Percentiles rank a stretch among this genome's conserved stretches.
These are phyloP conservation scores for Pulveroboletus sp. DNA, from an alignment of 768 basidiomycete genomes.

Conservation along the genomic window DNA sequence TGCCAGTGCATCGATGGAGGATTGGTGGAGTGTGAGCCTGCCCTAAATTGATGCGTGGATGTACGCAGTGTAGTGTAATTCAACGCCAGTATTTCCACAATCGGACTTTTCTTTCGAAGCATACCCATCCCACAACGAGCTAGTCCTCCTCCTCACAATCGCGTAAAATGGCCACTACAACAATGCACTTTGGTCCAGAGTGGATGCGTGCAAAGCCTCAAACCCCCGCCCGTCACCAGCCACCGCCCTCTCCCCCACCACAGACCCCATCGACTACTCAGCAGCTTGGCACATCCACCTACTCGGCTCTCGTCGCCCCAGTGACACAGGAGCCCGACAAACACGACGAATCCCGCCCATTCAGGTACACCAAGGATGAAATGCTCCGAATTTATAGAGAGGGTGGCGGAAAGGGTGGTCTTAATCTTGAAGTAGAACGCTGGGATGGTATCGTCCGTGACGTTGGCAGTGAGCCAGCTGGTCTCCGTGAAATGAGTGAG, in stretches of 20 bases:
- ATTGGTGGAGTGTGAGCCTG: conserved; percentile 40
- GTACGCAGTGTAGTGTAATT: conserved; percentile 14
- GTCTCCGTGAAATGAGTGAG: conserved; percentile 75
- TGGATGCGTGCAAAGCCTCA: conserved; percentile 86
- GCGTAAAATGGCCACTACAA: conserved; percentile 49
- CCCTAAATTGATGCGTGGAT: conserved; percentile 25
- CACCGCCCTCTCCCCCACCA: conserved; percentile 58
- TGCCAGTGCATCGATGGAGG: conserved; percentile 71
- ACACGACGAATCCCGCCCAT: conserved; percentile 68
- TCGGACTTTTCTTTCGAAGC: conserved; percentile 18
- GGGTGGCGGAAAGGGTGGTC: conserved; percentile 63
- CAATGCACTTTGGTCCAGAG: conserved; percentile 89
- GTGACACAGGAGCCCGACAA: conserved; percentile 49
- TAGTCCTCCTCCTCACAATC: conserved; percentile 4
- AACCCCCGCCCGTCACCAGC: conserved; percentile 46
- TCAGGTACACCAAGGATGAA: conserved; percentile 83
- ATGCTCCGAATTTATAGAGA: conserved; percentile 81
- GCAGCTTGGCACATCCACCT: conserved; percentile 63
- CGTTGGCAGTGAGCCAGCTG: conserved; percentile 63
- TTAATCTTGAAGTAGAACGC: conserved; percentile 82
- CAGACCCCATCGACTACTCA: conserved; percentile 28
- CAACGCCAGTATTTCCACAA: conserved; percentile 24
- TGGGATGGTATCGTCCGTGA: conserved; percentile 89
- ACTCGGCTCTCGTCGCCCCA: conserved; percentile 51
- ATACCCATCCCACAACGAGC: conserved; percentile 4